These are phyloP conservation scores for Zea mays DNA, from an alignment of 176 grass and related monocot species.

Conservation along the genomic window Zm-B73-REFERENCE-NAM-5.0 NC_050098.1:123479001-123479500, in stretches of 20 bases:
- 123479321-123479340: background rate
- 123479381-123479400: background rate
- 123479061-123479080: no score
- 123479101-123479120: background rate
- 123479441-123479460: constrained; percentile 66
- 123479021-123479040: no score
- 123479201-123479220: background rate
- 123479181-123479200: background rate
- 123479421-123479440: constrained; percentile 44
- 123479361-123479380: constrained; percentile 54
- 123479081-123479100: background rate
- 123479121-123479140: background rate
- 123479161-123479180: background rate
- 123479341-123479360: background rate
- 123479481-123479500: constrained; percentile 48
- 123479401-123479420: background rate
- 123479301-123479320: background rate
- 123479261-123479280: background rate
- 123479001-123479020: no score
- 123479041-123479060: no score
- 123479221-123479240: background rate
- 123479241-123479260: background rate
- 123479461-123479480: constrained; percentile 82
- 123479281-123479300: background rate
- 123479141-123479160: constrained; percentile 12